Base-by-base conservation (phyloP, 257 asterid species). In the Solanum rostratum region DNA sequence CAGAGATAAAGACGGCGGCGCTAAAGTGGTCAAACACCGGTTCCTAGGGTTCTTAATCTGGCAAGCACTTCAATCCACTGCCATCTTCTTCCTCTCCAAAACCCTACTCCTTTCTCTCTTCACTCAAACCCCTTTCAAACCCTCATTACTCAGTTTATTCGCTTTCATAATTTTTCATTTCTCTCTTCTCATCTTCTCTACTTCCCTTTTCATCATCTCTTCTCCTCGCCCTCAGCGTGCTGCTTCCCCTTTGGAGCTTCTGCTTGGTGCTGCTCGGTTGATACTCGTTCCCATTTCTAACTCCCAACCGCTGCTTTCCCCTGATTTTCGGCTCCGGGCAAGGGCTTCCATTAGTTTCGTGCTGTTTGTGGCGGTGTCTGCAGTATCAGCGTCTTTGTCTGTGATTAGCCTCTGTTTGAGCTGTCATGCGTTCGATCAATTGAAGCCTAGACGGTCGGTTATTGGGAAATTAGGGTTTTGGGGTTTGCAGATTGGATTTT, bases 1-100 rank as follows among this genome's bases (percentile, higher is more conserved):
- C 94, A 87, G 84, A 13, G 91, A 88, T 81, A 92, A 92, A 79
- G 89, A 90, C 88, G 94, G 94, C 87, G 93, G 86, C 22, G 82
- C 68, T 57, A 69, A 18, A 18, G 20, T 93, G 74, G 84, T 92
- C 90, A 90, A 89, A 49, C 88, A 93, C 89, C 99, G 99, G 7
- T 95, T 95, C 91, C 52, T 92, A 45, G 92, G 97, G 87, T 92
- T 93, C 86, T 84, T 96, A 54, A 93, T 95, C 55, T 97, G 99
- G 98, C 98, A 95, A 86, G 87, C 91, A 24, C 85, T 94, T 55
- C 94, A 88, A 69, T 91, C 98, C 22, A 92, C 98, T 16, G 39
- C 88, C 86, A 30, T 90, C 6, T 87, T 93, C 70, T 83, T 93
- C 88, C 79, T 94, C 85, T 27, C 86, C 84, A 93, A 95, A 89